Evolutionary conservation across 192 early-diverging fungal species (phyloP).

Genomic region (Chytriomyces sp.): DNA sequence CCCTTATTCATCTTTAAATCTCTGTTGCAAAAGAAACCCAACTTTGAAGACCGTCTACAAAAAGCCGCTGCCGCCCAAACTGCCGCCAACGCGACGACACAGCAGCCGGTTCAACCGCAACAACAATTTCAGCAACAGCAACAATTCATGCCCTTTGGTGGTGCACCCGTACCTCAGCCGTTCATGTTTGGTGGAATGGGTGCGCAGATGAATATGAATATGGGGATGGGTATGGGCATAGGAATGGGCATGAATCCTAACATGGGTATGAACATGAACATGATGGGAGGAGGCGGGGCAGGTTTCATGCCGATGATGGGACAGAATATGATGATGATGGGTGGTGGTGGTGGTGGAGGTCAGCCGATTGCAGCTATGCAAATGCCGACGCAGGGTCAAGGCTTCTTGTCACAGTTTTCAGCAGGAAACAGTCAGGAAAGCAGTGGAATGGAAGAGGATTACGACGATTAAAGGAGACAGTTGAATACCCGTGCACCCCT

Average conservation of each 20-base stretch:
- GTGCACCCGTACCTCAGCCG: slow-evolving; percentile 5
- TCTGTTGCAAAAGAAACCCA: slow-evolving; percentile 4
- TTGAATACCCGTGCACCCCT: no score
- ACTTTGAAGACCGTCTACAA: background rate
- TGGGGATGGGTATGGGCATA: slow-evolving; percentile 18
- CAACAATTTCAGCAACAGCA: slow-evolving; percentile 20
- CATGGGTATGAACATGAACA: slow-evolving; percentile 2
- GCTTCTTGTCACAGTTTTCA: background rate
- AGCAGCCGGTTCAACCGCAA: background rate
- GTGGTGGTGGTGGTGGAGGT: slow-evolving; percentile 10
- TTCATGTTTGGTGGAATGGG: slow-evolving; percentile 27
- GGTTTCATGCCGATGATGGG: background rate
- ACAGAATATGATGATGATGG: slow-evolving; percentile 8
- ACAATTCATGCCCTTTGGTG: background rate
- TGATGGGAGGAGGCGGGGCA: background rate
- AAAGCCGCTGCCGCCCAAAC: no score
- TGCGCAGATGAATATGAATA: background rate
- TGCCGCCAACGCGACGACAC: background rate
- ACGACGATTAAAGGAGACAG: slow-evolving; percentile 1
- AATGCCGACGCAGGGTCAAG: background rate
- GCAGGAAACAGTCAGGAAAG: background rate
- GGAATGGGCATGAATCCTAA: slow-evolving; percentile 25
- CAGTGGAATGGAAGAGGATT: slow-evolving; percentile 24
- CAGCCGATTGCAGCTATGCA: background rate
- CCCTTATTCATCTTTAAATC: background rate